Evolutionary conservation across 1,284 basidiomycete genomes (phyloP), one percentile per base, ranked within the genome.

Genomic region (Boletus semigastroideus): DNA sequence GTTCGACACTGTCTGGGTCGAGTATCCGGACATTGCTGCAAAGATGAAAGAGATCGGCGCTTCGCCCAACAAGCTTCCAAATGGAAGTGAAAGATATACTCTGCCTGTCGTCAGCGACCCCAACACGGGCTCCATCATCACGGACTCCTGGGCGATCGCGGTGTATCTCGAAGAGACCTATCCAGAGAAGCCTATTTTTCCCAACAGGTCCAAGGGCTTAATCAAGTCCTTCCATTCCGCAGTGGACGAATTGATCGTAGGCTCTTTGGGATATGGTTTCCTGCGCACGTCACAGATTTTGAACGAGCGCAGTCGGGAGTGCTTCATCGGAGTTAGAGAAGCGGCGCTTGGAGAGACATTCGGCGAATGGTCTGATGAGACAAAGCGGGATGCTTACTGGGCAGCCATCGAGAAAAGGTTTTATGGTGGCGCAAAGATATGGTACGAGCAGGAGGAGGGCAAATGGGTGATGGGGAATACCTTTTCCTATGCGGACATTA

Each of bases 141-240:
- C 66, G 30, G 72, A 75, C 47, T 78, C 73, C 4, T 61, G 58
- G 40, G 54, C 52, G 30, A 78, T 78, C 38, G 69, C 75, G 0
- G 62, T 68, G 36, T 79, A 78, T 52, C 70, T 80, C 27, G 78
- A 80, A 50, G 57, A 63, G 43, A 70, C 70, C 16, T 78, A 78
- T 54, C 73, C 75, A 0, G 62, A 70, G 25, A 71, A 69, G 3
- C 72, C 69, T 0, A 50, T 76, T n/a, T 65, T 80, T 42, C 74
- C 73, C 1, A 19, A 56, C 1, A 63, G 63, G 22, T 67, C 70
- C 2, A 42, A 61, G 12, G 68, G 59, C 5, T 48, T 77, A 9
- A 67, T 74, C 43, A 48, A 48, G 1, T 68, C 67, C 2, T 69
- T 74, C 44, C 49, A 61, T 0, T 46, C 59, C 9, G 60, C 61